Base-by-base conservation (phyloP, 345 rosid species). In the Camelina sativa region DNA sequence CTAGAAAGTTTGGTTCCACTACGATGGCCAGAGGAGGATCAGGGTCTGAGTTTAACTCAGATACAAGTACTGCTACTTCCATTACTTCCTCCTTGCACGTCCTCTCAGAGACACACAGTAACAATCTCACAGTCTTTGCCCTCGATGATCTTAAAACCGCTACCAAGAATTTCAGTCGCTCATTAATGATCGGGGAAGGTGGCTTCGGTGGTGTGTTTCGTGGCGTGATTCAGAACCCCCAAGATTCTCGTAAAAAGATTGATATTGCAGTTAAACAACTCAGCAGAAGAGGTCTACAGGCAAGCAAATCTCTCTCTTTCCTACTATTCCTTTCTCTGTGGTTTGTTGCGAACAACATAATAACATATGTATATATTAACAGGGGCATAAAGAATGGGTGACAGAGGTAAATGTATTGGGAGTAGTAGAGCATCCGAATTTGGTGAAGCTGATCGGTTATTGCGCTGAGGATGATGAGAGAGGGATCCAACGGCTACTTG, bases 351-450 rank as follows among this genome's bases (percentile, higher is more conserved):
- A 41, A 61, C n/a, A 43, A 30, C 22, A 25, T 28, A 22, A 48
- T 7, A 9, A 38, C 28, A 57, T 23, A 58, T 47, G 13, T 7
- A 22, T 47, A 4, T 55, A 47, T 2, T 2, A 15, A 38, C 84
- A 95, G 97, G 97, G 99, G 50, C 99, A 95, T 81, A 92, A 92
- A 74, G 97, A 95, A 83, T 95, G 97, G 99, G 92, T 91, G 71
- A 95, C 97, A 6, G 99, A 95, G 69, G 97, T 95, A 8, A 90
- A 92, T 77, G 95, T 95, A 44, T 76, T 92, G 78, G 99, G 99
- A 10, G 84, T 95, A n/a, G 97, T 89, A 23, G 96, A 95, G 74
- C 97, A 95, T 82, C 93, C 87, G 12, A 95, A 95, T 71, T 91
- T 92, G 13, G 99, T 95, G 66, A 92, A 90, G 74, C 79, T 95